Evolutionary conservation across 495 filamentous ascomycete genomes (phyloP).

Genomic region (Terfezia boudieri): DNA sequence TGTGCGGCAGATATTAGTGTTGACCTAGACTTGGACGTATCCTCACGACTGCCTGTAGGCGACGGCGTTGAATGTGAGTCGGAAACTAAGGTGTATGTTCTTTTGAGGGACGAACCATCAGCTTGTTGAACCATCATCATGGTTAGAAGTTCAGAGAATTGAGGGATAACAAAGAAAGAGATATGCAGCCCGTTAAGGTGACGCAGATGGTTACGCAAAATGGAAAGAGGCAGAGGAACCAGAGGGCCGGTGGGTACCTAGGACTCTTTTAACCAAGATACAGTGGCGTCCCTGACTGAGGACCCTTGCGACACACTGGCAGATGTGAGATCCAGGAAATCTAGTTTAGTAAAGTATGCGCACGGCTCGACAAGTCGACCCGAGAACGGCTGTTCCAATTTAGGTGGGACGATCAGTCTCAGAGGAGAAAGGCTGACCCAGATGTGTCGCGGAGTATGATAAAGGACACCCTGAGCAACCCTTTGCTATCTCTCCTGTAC

Average conservation of each 20-base stretch:
- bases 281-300: not conserved
- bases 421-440: no score
- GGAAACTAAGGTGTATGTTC: conserved; percentile 16
- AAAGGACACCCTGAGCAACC: no score
- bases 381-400: no score
- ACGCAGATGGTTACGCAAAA: not conserved
- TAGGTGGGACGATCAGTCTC: no score
- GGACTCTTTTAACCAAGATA: not conserved
- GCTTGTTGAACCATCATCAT: conserved; percentile 3
- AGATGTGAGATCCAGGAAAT: no score
- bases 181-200: not conserved
- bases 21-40: not conserved
- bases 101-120: conserved; percentile 15
- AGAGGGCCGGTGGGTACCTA: not conserved
- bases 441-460: no score
- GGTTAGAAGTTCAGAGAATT: not conserved
- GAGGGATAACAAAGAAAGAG: no score
- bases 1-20: not conserved
- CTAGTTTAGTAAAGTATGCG: no score
- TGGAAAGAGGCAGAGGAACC: not conserved
- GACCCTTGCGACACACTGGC: no score
- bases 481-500: no score
- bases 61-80: conserved; percentile 11
- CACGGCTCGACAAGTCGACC: no score
- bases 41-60: not conserved